phyloP scores from a whole-genome alignment of 176 grass and related monocot species.

The Pontederia crassipes region DNA sequence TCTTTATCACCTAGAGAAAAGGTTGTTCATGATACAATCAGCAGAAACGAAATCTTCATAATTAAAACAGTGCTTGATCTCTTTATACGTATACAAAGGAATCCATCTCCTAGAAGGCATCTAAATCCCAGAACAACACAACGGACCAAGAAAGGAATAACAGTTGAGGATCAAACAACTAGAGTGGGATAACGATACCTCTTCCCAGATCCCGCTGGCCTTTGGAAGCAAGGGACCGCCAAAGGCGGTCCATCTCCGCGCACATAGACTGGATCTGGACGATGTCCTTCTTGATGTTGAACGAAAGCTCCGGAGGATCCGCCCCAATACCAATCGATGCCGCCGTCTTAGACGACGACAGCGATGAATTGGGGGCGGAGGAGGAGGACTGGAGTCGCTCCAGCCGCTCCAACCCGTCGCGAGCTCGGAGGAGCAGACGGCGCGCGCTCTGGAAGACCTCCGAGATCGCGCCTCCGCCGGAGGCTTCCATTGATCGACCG shows the following conservation, averaged over 20 bases:
- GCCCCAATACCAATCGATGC: slow-evolving; percentile 12
- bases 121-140: too few species aligned
- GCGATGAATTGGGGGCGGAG: slow-evolving; percentile 37
- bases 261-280: slow-evolving; percentile 84
- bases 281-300: slow-evolving; percentile 43
- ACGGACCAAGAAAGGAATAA: neutral
- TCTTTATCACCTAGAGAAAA: too few species aligned
- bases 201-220: slow-evolving; percentile 92
- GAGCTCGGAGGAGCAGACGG: slow-evolving; percentile 51
- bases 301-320: slow-evolving; percentile 32
- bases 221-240: slow-evolving; percentile 71
- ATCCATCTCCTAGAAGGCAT: too few species aligned
- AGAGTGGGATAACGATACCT: slow-evolving; percentile 30
- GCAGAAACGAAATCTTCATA: too few species aligned
- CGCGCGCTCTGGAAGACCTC: slow-evolving; percentile 88
- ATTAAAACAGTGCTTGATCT: too few species aligned
- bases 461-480: slow-evolving; percentile 50
- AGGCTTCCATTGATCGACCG: too few species aligned
- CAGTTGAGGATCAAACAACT: neutral
- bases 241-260: slow-evolving; percentile 90
- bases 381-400: slow-evolving; percentile 64
- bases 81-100: too few species aligned
- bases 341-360: slow-evolving; percentile 10
- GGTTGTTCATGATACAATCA: too few species aligned
- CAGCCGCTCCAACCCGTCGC: slow-evolving; percentile 54